Conservation (phyloP, 2,329 filamentous ascomycete species). For the Macrophomina tecta region DNA sequence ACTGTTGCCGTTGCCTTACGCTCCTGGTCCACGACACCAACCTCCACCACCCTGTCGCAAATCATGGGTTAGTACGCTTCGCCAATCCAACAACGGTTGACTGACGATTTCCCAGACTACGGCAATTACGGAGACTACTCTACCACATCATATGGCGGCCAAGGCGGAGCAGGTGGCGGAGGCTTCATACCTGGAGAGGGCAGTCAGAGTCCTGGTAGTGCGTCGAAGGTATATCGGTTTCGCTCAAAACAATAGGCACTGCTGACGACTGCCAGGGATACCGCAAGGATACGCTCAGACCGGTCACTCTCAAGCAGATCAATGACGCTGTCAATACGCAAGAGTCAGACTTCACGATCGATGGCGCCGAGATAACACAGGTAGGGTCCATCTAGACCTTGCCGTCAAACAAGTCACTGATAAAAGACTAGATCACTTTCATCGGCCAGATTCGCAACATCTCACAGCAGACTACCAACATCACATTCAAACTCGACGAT, state of each 20-base stretch:
- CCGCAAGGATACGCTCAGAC: slow-evolving; percentile 84
- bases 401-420: neutral
- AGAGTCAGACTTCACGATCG: slow-evolving; percentile 81
- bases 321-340: slow-evolving; percentile 78
- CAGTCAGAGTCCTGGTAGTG: slow-evolving; percentile 51
- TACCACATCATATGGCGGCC: slow-evolving; percentile 62
- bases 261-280: slow-evolving; percentile 57
- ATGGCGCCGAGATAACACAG: slow-evolving; percentile 72
- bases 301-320: slow-evolving; percentile 95
- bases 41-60: neutral
- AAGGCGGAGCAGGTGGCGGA: slow-evolving; percentile 62
- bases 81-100: neutral
- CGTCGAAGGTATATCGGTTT: slow-evolving; percentile 34
- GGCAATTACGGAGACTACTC: slow-evolving; percentile 55
- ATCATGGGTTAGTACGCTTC: slow-evolving; percentile 16
- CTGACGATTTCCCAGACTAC: slow-evolving; percentile 18
- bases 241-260: neutral
- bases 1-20: slow-evolving; percentile 9
- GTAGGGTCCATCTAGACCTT: slow-evolving; percentile 39
- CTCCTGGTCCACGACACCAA: neutral
- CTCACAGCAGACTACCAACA: slow-evolving; percentile 85
- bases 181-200: slow-evolving; percentile 64
- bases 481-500: slow-evolving; percentile 92
- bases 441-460: slow-evolving; percentile 90
- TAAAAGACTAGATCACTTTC: slow-evolving; percentile 71